phyloP scores from a whole-genome alignment of 2,329 filamentous ascomycete species.

The Colletotrichum sp. region DNA sequence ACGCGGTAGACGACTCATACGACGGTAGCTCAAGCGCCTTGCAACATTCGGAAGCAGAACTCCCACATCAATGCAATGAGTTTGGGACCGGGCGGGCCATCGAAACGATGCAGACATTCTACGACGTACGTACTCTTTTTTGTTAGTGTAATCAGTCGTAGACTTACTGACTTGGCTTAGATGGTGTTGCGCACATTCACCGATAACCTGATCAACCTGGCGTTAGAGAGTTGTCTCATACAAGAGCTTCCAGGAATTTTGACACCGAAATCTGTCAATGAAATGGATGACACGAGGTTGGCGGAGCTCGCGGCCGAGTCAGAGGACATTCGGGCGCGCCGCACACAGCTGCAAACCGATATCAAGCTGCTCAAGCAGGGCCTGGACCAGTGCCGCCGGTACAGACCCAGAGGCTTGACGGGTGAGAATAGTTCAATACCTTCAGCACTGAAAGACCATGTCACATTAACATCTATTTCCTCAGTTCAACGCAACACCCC shows the following conservation, averaged over 20 bases:
- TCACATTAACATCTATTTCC: neutral
- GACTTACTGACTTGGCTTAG: slow-evolving; percentile 24
- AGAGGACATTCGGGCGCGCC: slow-evolving; percentile 23
- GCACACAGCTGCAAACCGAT: slow-evolving; percentile 13
- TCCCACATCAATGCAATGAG: slow-evolving; percentile 14
- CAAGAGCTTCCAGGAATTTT: slow-evolving; percentile 44
- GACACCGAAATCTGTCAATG: slow-evolving; percentile 37
- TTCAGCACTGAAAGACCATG: neutral
- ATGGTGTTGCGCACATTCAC: slow-evolving; percentile 48
- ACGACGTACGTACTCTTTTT: slow-evolving; percentile 36
- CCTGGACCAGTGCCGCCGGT: slow-evolving; percentile 22
- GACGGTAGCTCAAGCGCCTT: too few species aligned
- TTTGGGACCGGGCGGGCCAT: slow-evolving; percentile 45
- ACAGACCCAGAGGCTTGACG: neutral
- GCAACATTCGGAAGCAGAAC: neutral
- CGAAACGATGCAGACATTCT: slow-evolving; percentile 49
- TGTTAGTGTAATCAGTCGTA: neutral
- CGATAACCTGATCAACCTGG: slow-evolving; percentile 53
- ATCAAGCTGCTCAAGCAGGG: slow-evolving; percentile 22
- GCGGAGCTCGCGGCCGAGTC: slow-evolving; percentile 35
- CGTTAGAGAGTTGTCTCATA: slow-evolving; percentile 53
- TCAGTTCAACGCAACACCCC: neutral
- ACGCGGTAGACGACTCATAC: too few species aligned
- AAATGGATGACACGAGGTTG: slow-evolving; percentile 35
- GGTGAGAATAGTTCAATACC: neutral